These are phyloP conservation scores for Pichia sp. DNA, from an alignment of 1,139 yeast genomes.

Conservation along the genomic window DNA sequence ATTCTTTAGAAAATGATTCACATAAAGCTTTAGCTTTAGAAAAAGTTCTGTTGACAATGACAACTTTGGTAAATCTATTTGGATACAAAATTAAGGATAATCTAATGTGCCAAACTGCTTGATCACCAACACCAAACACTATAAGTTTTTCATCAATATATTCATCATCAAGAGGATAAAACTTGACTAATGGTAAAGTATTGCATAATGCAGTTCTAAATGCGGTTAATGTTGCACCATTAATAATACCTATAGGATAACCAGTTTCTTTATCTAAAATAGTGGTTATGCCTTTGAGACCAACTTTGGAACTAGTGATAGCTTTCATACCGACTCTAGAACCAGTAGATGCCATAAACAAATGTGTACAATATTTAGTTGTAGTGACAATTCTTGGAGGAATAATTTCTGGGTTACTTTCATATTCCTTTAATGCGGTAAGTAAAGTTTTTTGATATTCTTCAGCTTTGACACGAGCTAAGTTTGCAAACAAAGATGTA, in stretches of 20 bases:
- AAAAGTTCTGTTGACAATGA: slow-evolving; percentile 43
- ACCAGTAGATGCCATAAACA: slow-evolving; percentile 60
- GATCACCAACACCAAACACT: slow-evolving; percentile 62
- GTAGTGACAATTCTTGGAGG: slow-evolving; percentile 37
- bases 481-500: slow-evolving; percentile 7
- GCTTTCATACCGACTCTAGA: slow-evolving; percentile 39
- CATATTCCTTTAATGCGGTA: slow-evolving; percentile 27
- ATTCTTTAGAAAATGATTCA: slow-evolving; percentile 27
- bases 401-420: slow-evolving; percentile 30
- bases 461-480: neutral
- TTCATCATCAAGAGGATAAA: slow-evolving; percentile 27
- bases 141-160: slow-evolving; percentile 25
- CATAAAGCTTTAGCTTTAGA: slow-evolving; percentile 36
- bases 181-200: slow-evolving; percentile 41
- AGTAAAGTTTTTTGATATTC: slow-evolving; percentile 26
- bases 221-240: slow-evolving; percentile 58
- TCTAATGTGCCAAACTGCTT: slow-evolving; percentile 60
- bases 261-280: slow-evolving; percentile 49
- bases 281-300: slow-evolving; percentile 46
- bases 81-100: slow-evolving; percentile 41
- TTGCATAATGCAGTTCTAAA: slow-evolving; percentile 63
- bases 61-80: slow-evolving; percentile 33
- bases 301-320: slow-evolving; percentile 47
- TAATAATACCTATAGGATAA: slow-evolving; percentile 45
- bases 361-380: slow-evolving; percentile 39